Evolutionary conservation across 1,284 basidiomycete species (phyloP), one percentile per base, ranked within the genome.

Genomic region (Sparassis latifolia): DNA sequence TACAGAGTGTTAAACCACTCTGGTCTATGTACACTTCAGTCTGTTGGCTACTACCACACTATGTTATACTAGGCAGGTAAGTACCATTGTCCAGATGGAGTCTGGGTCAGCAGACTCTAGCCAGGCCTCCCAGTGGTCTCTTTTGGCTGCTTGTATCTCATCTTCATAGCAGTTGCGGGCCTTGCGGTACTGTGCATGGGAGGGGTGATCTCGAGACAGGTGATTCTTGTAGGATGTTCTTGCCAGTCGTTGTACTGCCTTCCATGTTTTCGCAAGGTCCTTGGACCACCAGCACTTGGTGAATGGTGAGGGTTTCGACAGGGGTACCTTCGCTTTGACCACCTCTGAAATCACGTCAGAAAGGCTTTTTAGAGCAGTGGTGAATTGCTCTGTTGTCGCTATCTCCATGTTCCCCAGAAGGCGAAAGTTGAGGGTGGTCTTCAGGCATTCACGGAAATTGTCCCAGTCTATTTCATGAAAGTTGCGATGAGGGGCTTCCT

Each of bases 41-140:
- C 20, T 20, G 20, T 20, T 20, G 20, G 20, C 20, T 20, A 20
- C 20, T 20, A 20, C 20, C 20, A 20, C 20, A 20, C 20, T 20
- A 20, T 20, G 20, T 20, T 20, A 20, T 20, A 20, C 20, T 20
- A 20, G 20, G 20, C 20, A 20, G 20, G 20, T 20, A 20, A 9
- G 37, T 38, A 38, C 1, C n/a, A 66, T 67, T 0, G 51, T 64
- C 67, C 68, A 76, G 0, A 74, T 52, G 20, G 20, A 20, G 5
- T 57, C 57, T 0, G 52, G 41, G 1, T 55, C 54, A 2, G 59
- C 53, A 0, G 65, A 51, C 0, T 62, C 53, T 0, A 74, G 54
- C 61, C 61, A 75, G 1, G 66, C 61, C 1, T 55, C 47, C 69
- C 69, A 71, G 54, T 66, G 64, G n/a, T 69, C 56, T 0, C 52